A percentile compares a stretch with the other conserved stretches of the same genome.
Conservation (phyloP, 352 stramenopile species). For the Phytophthora macrochlamydospora region DNA sequence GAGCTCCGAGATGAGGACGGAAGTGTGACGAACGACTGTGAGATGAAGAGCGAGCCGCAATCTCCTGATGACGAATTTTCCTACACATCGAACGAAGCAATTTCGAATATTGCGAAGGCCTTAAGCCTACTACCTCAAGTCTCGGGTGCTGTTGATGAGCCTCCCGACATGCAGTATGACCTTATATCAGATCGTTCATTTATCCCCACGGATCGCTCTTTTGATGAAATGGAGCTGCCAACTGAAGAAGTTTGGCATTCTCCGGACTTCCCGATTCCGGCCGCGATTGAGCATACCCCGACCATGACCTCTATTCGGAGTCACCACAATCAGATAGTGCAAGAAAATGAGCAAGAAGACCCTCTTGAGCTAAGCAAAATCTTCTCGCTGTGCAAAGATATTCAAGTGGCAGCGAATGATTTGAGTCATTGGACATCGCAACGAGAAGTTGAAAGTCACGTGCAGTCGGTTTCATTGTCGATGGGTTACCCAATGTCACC, state of each 20-base stretch:
- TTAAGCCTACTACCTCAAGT: slow-evolving; percentile 31
- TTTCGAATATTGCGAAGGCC: slow-evolving; percentile 35
- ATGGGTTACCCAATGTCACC: slow-evolving; percentile 15
- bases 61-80: slow-evolving; percentile 25
- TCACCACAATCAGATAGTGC: slow-evolving; percentile 1
- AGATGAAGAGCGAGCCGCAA: slow-evolving; percentile 2
- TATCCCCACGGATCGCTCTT: background rate
- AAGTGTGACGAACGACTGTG: slow-evolving; percentile 4
- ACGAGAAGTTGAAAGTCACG: slow-evolving; percentile 31
- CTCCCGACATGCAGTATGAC: slow-evolving; percentile 1
- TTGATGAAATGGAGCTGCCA: background rate
- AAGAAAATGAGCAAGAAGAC: slow-evolving; percentile 12
- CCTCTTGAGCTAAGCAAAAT: slow-evolving; percentile 32
- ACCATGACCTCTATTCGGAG: slow-evolving; percentile 1
- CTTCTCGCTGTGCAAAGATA: slow-evolving; percentile 54
- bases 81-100: slow-evolving; percentile 27
- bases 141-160: background rate
- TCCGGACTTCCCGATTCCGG: background rate
- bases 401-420: slow-evolving; percentile 54
- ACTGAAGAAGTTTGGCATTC: background rate
- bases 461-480: slow-evolving; percentile 14
- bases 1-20: slow-evolving; percentile 4
- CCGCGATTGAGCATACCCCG: no score
- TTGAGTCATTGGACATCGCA: slow-evolving; percentile 42
- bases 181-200: slow-evolving; percentile 1